Evolutionary conservation across 768 basidiomycete species (phyloP), one percentile per base, ranked within the genome.

Genomic region (Psilocybe tampanensis): DNA sequence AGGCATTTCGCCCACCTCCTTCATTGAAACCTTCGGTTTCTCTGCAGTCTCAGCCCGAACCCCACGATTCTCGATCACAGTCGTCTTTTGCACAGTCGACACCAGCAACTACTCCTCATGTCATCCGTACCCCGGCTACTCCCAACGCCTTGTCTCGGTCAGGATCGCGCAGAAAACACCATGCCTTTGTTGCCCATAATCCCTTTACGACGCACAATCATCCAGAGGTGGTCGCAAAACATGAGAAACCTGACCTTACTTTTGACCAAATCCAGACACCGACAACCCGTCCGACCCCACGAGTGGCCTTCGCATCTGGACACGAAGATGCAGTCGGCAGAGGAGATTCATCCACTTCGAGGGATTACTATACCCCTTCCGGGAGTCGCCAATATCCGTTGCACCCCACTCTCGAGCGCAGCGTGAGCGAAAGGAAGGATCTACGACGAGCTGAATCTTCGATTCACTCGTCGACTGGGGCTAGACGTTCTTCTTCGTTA

Each of bases 151-250:
- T 32, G 22, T 29, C 18, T 9, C 29, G 47, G 12, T 48, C 26
- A 3, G 26, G 13, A 15, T 48, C 47, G 13, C 13, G 47, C n/a
- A 29, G 26, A n/a, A 48, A 33, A 24, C 26, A 9, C 11, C 8
- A 48, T 18, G 47, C 29, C 26, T 48, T 48, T 19, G 47, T 48
- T 7, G 47, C 47, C 18, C 47, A 48, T 18, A 48, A 48, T 48
- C 47, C 47, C 5, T 48, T 48, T 29, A 23, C 18, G 24, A 7
- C 11, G 3, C 47, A 48, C 15, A 29, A 19, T 12, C 22, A 23
- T 26, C 15, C 15, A 17, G 26, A 48, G 8, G 47, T n/a, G 11
- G 29, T 19, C n/a, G 18, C 15, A 19, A 29, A 48, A 18, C 9
- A 18, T 17, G 26, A 19, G 15, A 48, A 48, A 17, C 47, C 29